Conservation (phyloP, 202 grass and related monocot species). For the Setaria italica region DNA sequence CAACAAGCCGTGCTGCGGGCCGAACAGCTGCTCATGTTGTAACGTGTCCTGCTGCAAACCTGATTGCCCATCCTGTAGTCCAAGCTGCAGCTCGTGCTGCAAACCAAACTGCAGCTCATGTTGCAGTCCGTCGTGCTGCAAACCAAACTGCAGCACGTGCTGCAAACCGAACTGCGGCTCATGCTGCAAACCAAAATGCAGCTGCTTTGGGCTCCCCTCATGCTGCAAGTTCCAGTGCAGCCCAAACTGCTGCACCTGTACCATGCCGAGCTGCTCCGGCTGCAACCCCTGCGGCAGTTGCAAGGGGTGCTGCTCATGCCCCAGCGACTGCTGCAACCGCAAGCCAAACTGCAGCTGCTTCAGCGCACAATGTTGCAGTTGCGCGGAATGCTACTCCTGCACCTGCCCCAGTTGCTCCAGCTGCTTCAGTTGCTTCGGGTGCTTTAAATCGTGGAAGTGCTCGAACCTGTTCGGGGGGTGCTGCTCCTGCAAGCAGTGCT, state of each 20-base stretch:
- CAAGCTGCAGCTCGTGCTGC: conserved; percentile 38
- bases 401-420: conserved; percentile 40
- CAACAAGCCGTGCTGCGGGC: conserved; percentile 15
- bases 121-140: conserved; percentile 31
- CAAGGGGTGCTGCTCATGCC: conserved; percentile 49
- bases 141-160: conserved; percentile 29
- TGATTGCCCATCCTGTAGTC: conserved; percentile 23
- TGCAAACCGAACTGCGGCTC: conserved; percentile 30
- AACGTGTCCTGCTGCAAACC: conserved; percentile 22
- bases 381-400: conserved; percentile 33
- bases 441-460: conserved; percentile 49
- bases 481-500: conserved; percentile 45
- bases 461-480: conserved; percentile 14
- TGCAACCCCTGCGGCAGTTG: conserved; percentile 47
- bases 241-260: conserved; percentile 47
- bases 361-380: conserved; percentile 37
- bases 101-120: conserved; percentile 31
- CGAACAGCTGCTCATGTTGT: conserved; percentile 24
- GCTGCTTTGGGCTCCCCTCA: conserved; percentile 1
- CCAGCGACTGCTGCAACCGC: conserved; percentile 27
- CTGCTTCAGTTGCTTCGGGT: conserved; percentile 55
- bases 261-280: conserved; percentile 33
- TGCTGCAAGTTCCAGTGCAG: conserved; percentile 33
- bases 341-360: conserved; percentile 54
- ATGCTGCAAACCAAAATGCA: conserved; percentile 35